These are phyloP conservation scores for Solanum clarkiae DNA, from an alignment of 257 asterid species.

Conservation along the genomic window DNA sequence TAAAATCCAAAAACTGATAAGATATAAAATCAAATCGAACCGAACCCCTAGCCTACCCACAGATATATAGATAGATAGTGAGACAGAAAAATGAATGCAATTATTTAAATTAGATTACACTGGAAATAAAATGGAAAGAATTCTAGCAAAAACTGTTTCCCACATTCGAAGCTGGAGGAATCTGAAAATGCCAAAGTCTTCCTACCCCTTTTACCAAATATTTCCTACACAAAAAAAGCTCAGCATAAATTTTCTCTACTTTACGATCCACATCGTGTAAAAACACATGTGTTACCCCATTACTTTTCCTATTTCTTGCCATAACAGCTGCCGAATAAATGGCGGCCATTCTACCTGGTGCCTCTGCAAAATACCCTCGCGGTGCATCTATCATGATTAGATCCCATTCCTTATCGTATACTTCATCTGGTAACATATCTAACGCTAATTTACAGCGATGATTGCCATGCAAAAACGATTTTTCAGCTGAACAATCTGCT, in stretches of 20 bases:
- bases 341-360: slow-evolving; percentile 94
- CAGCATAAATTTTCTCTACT: slow-evolving; percentile 67
- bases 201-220: slow-evolving; percentile 44
- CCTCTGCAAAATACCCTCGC: slow-evolving; percentile 63
- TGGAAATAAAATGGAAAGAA: not conserved
- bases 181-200: slow-evolving; percentile 65
- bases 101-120: not conserved
- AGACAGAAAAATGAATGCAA: not conserved
- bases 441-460: slow-evolving; percentile 54
- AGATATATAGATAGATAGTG: no score
- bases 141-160: slow-evolving; percentile 33
- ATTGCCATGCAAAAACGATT: slow-evolving; percentile 52
- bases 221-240: slow-evolving; percentile 53
- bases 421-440: slow-evolving; percentile 56
- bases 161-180: slow-evolving; percentile 34
- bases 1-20: no score
- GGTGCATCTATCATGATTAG: slow-evolving; percentile 91
- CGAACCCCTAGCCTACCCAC: no score
- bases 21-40: no score
- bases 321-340: slow-evolving; percentile 81
- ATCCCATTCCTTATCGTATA: slow-evolving; percentile 81
- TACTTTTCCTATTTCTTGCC: slow-evolving; percentile 53
- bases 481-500: slow-evolving; percentile 37
- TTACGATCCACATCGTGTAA: slow-evolving; percentile 72
- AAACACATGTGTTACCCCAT: slow-evolving; percentile 66